Base-by-base conservation (phyloP, 164 flowering plant species). In the Akebia trifoliata region DNA sequence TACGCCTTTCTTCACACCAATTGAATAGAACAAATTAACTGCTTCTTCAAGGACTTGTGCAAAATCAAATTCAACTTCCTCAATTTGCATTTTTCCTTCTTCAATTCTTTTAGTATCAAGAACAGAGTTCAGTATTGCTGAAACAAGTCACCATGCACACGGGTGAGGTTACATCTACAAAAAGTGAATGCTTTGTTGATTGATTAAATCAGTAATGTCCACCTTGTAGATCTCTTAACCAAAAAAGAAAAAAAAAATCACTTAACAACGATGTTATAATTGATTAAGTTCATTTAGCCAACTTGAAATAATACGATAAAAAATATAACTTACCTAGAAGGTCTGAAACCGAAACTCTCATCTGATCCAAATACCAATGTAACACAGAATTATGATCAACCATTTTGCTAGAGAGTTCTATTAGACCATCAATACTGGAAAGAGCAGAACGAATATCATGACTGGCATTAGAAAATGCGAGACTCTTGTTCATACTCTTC, bases 31-130 rank as follows among this genome's bases (percentile, higher is more conserved):
- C 35, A 84, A 58, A 49, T 87, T 94, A 36, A 76, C 95, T 1
- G 75, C 76, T 17, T 87, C 90, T 54, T 94, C 96, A 0, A 90
- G 69, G 4, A 87, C 71, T 43, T 84, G 49, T 6, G 70, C 81
- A 42, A 87, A 14, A 63, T 84, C 69, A 60, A 87, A 87, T 32
- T 79, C 88, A 32, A 66, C 82, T 55, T 83, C 86, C 11, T 76
- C 82, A 2, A 93, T 71, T n/a, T 76, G 76, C 86, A 90, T 81
- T 62, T 80, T 90, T 0, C 95, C 96, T 1, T 87, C 87, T 66
- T 93, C 99, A 20, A 86, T 78, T 64, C 86, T 94, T 68, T 90
- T 87, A 24, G 72, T 72, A 60, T 94, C 97, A 10, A 94, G 87
- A 59, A 94, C 71, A n/a, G 87, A 74, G 58, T 81, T 87, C 69